phyloP scores from a whole-genome alignment of 2,329 filamentous ascomycete genomes.

The Hypoxylon sp. region DNA sequence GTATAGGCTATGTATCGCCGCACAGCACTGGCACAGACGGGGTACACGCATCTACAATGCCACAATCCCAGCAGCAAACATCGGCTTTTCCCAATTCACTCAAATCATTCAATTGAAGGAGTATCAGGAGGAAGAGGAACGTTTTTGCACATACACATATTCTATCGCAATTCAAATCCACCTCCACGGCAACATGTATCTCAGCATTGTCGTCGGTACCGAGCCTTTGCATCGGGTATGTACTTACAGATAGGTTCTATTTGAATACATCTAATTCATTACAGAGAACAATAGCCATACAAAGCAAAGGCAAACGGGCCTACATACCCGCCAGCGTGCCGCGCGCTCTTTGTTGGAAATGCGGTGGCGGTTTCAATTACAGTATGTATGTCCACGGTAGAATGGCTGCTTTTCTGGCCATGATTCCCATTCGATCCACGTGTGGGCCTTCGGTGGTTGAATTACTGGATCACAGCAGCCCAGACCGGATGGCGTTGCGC shows the following conservation, averaged over 20 bases:
- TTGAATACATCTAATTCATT: conserved; percentile 1
- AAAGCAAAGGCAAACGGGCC: conserved; percentile 13
- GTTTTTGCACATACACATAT: conserved; percentile 15
- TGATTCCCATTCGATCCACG: conserved; percentile 37
- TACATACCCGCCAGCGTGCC: conserved; percentile 17
- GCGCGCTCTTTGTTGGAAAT: conserved; percentile 34
- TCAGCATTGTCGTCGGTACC: conserved; percentile 1
- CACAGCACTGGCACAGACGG: not conserved
- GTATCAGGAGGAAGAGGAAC: not conserved
- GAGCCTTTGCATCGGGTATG: conserved; percentile 8
- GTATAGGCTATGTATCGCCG: conserved; percentile 21
- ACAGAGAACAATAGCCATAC: conserved; percentile 11
- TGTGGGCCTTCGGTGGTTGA: conserved; percentile 37
- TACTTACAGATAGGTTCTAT: too few species aligned
- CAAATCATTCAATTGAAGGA: conserved; percentile 10
- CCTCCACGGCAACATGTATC: conserved; percentile 5
- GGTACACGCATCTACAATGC: conserved; percentile 15
- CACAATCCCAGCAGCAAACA: conserved; percentile 6
- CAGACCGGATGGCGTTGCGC: conserved; percentile 21
- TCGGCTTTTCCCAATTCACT: conserved; percentile 21
- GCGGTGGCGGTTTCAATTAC: conserved; percentile 34
- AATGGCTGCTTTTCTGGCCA: conserved; percentile 4
- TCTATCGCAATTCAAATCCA: conserved; percentile 3
- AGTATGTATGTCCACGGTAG: too few species aligned
- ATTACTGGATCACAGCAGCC: conserved; percentile 27